Percentiles rank a stretch among this genome's conserved stretches.
Conservation (phyloP, 2,329 filamentous ascomycete genomes). For the Fusarium nodosum region DNA sequence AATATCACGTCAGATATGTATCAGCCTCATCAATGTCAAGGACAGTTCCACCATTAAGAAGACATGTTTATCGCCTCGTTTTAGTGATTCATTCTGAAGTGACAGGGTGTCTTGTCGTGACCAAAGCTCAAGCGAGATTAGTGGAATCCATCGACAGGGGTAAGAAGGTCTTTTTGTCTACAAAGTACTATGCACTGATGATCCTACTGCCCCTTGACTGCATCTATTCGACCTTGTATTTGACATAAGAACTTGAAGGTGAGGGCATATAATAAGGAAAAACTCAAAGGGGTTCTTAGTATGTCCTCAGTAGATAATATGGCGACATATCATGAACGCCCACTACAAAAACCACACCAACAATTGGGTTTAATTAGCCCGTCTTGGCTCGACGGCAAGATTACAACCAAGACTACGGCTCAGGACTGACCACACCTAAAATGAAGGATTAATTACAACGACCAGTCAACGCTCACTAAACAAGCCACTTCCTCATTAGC, state of each 20-base stretch:
- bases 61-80: not conserved
- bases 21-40: not conserved
- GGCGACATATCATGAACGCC: not conserved
- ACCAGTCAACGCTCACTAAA: conserved; percentile 5
- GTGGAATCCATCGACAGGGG: conserved; percentile 14
- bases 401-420: not conserved
- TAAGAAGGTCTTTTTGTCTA: not conserved
- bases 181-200: conserved; percentile 5
- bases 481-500: conserved; percentile 13
- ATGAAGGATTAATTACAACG: not conserved
- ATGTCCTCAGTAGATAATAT: not conserved
- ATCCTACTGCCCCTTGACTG: conserved; percentile 4
- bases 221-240: not conserved
- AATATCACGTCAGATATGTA: not conserved
- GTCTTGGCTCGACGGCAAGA: conserved; percentile 1
- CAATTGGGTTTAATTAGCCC: not conserved
- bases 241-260: not conserved
- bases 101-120: not conserved
- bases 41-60: not conserved
- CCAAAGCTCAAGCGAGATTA: conserved; percentile 22
- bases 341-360: too few species aligned
- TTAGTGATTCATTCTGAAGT: not conserved
- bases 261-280: not conserved
- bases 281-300: too few species aligned
- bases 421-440: conserved; percentile 7